phyloP scores from a whole-genome alignment of 768 basidiomycete species.

The Podaxis sp. region DNA sequence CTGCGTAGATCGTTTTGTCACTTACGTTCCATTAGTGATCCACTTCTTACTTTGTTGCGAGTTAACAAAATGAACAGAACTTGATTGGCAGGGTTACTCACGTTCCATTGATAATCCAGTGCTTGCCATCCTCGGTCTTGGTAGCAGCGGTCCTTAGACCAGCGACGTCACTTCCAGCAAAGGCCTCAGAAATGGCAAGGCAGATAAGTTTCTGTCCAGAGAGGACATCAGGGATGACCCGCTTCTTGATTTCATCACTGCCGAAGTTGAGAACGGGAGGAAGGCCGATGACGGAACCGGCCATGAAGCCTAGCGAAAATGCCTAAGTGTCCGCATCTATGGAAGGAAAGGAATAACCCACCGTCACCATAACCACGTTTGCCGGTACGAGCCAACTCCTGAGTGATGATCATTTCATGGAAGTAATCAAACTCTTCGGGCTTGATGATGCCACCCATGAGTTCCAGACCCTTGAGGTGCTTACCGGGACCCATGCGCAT shows the following conservation, averaged over 20 bases:
- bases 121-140: slow-evolving; percentile 77
- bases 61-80: neutral
- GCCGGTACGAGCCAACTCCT: slow-evolving; percentile 71
- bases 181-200: slow-evolving; percentile 87
- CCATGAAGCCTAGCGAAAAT: slow-evolving; percentile 46
- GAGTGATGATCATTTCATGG: slow-evolving; percentile 80
- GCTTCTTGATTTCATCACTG: slow-evolving; percentile 50
- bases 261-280: slow-evolving; percentile 88
- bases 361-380: slow-evolving; percentile 84
- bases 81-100: slow-evolving; percentile 19
- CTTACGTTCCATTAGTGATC: slow-evolving; percentile 75
- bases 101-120: slow-evolving; percentile 77
- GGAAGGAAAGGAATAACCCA: slow-evolving; percentile 18
- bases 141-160: slow-evolving; percentile 73
- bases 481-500: slow-evolving; percentile 95
- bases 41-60: slow-evolving; percentile 64
- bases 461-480: slow-evolving; percentile 67
- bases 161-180: slow-evolving; percentile 80
- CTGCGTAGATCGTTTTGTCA: neutral
- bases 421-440: slow-evolving; percentile 92
- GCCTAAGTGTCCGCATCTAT: neutral
- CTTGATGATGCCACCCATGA: slow-evolving; percentile 79
- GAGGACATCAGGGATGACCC: slow-evolving; percentile 64
- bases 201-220: slow-evolving; percentile 77
- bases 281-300: slow-evolving; percentile 79